These are phyloP conservation scores for Hippophae rhamnoides DNA, from an alignment of 306 rosid species.

Conservation along the genomic window DNA sequence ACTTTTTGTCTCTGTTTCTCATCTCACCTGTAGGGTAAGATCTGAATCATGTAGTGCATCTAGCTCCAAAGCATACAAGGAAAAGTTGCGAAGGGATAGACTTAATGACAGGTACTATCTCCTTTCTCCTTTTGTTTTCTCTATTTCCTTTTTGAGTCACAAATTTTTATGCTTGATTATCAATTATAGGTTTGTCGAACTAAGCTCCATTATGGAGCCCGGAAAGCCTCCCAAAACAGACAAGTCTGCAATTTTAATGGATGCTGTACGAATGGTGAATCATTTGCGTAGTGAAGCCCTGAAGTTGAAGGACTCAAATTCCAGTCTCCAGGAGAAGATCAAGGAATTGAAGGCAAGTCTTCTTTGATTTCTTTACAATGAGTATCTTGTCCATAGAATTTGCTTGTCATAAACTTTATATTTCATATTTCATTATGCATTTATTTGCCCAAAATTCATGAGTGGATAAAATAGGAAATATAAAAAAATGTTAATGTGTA, in stretches of 20 bases:
- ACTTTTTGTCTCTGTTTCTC: neutral
- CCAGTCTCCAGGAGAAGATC: slow-evolving; percentile 79
- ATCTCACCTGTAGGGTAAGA: slow-evolving; percentile 45
- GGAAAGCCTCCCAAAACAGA: slow-evolving; percentile 87
- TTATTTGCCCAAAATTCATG: neutral
- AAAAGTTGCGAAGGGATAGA: slow-evolving; percentile 87
- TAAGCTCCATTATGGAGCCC: slow-evolving; percentile 88
- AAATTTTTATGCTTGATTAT: slow-evolving; percentile 24
- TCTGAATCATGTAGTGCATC: slow-evolving; percentile 53
- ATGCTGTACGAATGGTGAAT: slow-evolving; percentile 80
- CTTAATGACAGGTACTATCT: slow-evolving; percentile 78
- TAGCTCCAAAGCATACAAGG: slow-evolving; percentile 89
- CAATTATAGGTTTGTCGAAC: slow-evolving; percentile 66
- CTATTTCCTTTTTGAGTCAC: neutral
- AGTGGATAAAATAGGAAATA: neutral
- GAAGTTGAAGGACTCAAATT: slow-evolving; percentile 74
- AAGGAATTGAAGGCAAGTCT: slow-evolving; percentile 74
- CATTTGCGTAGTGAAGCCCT: slow-evolving; percentile 78
- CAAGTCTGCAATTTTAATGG: slow-evolving; percentile 79
- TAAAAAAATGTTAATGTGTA: slow-evolving; percentile 7
- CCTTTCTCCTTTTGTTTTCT: neutral
- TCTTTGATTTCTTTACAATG: neutral
- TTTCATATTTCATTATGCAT: neutral
- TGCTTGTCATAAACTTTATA: slow-evolving; percentile 1
- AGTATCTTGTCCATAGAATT: neutral